Conservation (phyloP, 768 basidiomycete genomes). For the Tulasnella sp. region DNA sequence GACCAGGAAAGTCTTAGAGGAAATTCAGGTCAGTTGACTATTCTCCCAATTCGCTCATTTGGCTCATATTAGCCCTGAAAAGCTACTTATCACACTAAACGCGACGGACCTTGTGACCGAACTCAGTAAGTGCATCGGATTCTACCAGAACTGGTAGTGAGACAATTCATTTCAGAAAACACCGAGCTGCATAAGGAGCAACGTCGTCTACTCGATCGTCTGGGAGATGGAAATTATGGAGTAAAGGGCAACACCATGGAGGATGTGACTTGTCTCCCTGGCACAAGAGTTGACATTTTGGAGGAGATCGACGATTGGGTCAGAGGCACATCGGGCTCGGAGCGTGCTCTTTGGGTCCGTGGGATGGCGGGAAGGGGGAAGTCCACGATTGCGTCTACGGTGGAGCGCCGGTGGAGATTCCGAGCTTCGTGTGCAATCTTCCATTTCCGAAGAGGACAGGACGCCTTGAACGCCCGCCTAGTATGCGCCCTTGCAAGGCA, state of each 20-base stretch:
- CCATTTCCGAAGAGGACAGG: neutral
- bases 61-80: no score
- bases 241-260: neutral
- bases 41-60: no score
- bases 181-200: neutral
- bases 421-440: neutral
- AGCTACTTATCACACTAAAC: no score
- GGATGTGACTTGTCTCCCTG: neutral
- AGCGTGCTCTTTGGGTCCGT: neutral
- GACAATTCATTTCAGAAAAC: neutral
- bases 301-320: neutral
- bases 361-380: neutral
- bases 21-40: no score
- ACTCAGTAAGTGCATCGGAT: no score
- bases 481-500: neutral
- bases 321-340: neutral
- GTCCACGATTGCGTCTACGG: neutral
- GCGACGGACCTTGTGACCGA: no score
- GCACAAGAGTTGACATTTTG: neutral
- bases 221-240: neutral
- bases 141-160: no score
- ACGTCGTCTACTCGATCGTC: neutral
- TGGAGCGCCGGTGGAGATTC: neutral
- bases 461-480: neutral
- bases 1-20: no score